Evolutionary conservation across 2,329 filamentous ascomycete species (phyloP).

Genomic region (Fusarium virguliforme): DNA sequence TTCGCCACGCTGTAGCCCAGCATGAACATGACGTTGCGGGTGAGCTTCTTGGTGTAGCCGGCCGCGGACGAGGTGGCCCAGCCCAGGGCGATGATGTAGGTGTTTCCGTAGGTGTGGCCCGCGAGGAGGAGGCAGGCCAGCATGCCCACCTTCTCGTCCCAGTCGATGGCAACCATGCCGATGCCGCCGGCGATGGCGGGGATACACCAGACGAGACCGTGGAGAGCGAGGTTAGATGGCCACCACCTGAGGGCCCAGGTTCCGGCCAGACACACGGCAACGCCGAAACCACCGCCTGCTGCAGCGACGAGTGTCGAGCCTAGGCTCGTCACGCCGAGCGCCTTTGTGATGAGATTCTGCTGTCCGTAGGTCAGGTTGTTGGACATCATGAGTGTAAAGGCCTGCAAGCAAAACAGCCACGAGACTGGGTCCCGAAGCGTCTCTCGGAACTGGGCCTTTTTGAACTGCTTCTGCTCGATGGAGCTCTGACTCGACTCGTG

Average conservation of each 20-base stretch:
- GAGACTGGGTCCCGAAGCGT: conserved; percentile 53
- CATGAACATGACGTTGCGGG: conserved; percentile 60
- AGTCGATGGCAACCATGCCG: conserved; percentile 50
- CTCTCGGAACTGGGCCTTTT: conserved; percentile 52
- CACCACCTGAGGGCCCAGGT: conserved; percentile 51
- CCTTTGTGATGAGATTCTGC: conserved; percentile 57
- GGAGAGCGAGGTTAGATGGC: conserved; percentile 54
- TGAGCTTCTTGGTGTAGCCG: conserved; percentile 63
- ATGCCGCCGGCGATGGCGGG: conserved; percentile 50
- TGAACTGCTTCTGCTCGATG: conserved; percentile 58
- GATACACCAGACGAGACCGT: conserved; percentile 51
- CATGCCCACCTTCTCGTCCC: conserved; percentile 47
- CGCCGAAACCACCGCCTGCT: conserved; percentile 57
- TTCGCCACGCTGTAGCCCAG: conserved; percentile 57
- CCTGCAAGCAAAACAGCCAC: conserved; percentile 53
- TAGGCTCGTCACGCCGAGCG: conserved; percentile 56
- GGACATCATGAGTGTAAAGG: conserved; percentile 55
- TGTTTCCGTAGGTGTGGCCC: conserved; percentile 55
- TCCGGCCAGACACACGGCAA: conserved; percentile 54
- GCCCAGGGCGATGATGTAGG: conserved; percentile 52
- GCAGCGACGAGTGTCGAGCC: conserved; percentile 60
- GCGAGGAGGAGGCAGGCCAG: conserved; percentile 51
- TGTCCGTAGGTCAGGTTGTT: conserved; percentile 61
- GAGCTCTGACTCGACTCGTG: conserved; percentile 53
- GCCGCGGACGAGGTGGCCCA: conserved; percentile 56